These are phyloP conservation scores for Mortierella sp. DNA, from an alignment of 371 early-diverging fungal species.

Conservation along the genomic window DNA sequence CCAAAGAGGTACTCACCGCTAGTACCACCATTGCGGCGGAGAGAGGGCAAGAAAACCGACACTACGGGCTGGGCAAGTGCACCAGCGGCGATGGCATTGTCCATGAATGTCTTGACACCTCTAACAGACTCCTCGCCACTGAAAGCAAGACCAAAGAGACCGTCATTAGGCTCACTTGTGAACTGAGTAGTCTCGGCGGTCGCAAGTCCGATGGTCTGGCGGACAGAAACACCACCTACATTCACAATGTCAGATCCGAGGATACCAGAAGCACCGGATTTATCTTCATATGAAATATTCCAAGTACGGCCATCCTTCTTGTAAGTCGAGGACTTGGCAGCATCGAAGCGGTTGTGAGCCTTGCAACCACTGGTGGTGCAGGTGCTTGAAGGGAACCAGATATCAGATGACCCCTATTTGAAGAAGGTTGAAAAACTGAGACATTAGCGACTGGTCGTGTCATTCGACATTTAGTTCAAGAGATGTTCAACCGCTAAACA, in stretches of 20 bases:
- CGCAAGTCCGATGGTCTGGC: conserved; percentile 60
- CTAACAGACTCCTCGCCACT: conserved; percentile 33
- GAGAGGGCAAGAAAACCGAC: conserved; percentile 57
- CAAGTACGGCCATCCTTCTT: conserved; percentile 53
- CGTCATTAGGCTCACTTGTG: conserved; percentile 27
- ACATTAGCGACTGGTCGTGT: not conserved
- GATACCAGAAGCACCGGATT: conserved; percentile 57
- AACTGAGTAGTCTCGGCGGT: conserved; percentile 50
- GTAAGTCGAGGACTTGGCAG: conserved; percentile 57
- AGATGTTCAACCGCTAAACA: no score
- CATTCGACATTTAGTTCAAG: not conserved
- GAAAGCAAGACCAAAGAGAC: conserved; percentile 63
- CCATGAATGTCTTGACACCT: no score
- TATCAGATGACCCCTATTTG: conserved; percentile 40
- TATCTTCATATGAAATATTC: conserved; percentile 61
- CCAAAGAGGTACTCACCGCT: conserved; percentile 74
- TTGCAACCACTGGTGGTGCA: conserved; percentile 28
- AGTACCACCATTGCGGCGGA: conserved; percentile 20
- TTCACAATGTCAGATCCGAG: conserved; percentile 59
- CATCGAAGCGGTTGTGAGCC: conserved; percentile 53
- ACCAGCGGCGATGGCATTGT: conserved; percentile 46
- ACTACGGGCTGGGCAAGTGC: conserved; percentile 56
- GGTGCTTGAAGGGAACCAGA: conserved; percentile 49
- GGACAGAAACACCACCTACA: conserved; percentile 58
- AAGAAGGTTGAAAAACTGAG: not conserved